Evolutionary conservation across 495 filamentous ascomycete species (phyloP).

Genomic region (Penicillium canariense): DNA sequence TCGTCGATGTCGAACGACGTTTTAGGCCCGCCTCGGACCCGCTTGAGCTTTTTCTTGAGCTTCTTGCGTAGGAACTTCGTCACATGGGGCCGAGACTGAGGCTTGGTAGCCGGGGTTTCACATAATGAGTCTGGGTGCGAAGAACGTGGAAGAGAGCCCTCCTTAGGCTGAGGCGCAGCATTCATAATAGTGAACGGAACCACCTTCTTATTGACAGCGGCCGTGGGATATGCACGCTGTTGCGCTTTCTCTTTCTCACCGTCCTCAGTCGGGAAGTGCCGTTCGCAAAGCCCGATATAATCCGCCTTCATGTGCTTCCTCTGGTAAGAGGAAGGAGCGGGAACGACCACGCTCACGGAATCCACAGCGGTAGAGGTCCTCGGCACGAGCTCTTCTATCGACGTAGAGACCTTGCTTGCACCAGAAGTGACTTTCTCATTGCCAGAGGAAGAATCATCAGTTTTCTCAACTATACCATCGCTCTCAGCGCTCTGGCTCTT

Average conservation of each 20-base stretch:
- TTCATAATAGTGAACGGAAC: conserved; percentile 7
- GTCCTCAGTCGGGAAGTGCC: conserved; percentile 25
- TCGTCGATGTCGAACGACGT: conserved; percentile 26
- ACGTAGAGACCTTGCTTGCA: too few species aligned
- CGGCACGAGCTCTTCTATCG: too few species aligned
- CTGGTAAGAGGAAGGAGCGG: conserved; percentile 4
- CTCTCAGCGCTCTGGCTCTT: background rate
- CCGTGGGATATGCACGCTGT: conserved; percentile 23
- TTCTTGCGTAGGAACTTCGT: background rate
- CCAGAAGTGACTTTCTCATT: too few species aligned
- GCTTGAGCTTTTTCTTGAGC: conserved; percentile 18
- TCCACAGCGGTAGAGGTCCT: background rate
- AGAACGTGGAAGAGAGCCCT: too few species aligned
- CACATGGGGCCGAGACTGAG: too few species aligned
- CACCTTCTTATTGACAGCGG: conserved; percentile 8
- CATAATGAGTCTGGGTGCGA: too few species aligned
- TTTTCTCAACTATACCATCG: background rate
- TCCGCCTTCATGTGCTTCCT: background rate
- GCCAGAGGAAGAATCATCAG: background rate
- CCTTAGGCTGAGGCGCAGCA: too few species aligned
- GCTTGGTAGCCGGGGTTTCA: background rate
- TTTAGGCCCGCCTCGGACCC: conserved; percentile 25
- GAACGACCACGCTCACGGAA: conserved; percentile 10
- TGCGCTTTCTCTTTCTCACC: conserved; percentile 19
- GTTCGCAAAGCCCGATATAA: conserved; percentile 19